Evolutionary conservation across 148 eudicot genomes (phyloP).

Genomic region (Fagopyrum esculentum): DNA sequence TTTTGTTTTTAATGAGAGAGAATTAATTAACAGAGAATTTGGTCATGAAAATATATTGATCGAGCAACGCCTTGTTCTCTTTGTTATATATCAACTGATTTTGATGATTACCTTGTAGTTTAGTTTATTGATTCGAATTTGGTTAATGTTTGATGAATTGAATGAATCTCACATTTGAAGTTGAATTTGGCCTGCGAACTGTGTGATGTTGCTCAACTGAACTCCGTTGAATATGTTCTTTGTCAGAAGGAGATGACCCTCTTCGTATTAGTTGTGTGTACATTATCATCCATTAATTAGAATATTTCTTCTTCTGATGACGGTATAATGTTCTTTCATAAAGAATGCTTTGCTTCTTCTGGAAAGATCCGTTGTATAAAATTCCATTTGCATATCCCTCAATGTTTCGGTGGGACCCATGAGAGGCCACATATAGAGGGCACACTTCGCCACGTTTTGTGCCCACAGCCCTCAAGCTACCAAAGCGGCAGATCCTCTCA

Average conservation of each 20-base stretch:
- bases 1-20: not conserved
- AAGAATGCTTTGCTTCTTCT: too few species aligned
- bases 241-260: too few species aligned
- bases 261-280: too few species aligned
- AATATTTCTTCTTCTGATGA: too few species aligned
- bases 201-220: too few species aligned
- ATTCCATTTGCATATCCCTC: not conserved
- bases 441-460: not conserved
- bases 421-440: not conserved
- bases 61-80: not conserved
- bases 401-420: not conserved
- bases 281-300: not conserved
- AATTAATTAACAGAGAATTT: not conserved
- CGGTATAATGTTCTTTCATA: too few species aligned
- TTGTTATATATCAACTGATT: not conserved
- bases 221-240: too few species aligned
- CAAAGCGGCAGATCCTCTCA: not conserved
- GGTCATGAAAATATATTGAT: not conserved
- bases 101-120: not conserved
- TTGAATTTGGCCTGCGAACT: too few species aligned
- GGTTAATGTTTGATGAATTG: not conserved
- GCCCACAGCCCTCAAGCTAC: not conserved
- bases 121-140: not conserved
- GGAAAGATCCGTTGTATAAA: not conserved
- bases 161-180: not conserved